A percentile compares a stretch with the other conserved stretches of the same genome.
phyloP scores from a whole-genome alignment of 2,329 filamentous ascomycete genomes.

The Paracoccidioides brasiliensis region DNA sequence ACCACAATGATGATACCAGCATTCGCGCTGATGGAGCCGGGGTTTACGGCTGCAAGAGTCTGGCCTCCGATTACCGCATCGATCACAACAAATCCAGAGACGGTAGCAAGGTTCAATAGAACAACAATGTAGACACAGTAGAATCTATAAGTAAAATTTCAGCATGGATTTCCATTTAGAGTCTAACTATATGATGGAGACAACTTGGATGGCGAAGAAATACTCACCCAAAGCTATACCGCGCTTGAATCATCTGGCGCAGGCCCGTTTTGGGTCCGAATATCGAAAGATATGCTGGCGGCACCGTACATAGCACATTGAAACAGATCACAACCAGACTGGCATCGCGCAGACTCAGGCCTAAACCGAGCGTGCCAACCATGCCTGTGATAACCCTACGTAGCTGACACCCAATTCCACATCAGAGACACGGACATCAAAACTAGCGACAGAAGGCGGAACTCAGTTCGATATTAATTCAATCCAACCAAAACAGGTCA shows the following conservation, averaged over 20 bases:
- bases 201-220: too few species aligned
- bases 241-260: slow-evolving; percentile 19
- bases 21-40: slow-evolving; percentile 32
- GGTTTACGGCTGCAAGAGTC: slow-evolving; percentile 52
- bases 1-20: slow-evolving; percentile 48
- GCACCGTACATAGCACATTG: slow-evolving; percentile 17
- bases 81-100: slow-evolving; percentile 50
- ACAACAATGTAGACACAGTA: slow-evolving; percentile 43
- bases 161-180: too few species aligned
- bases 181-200: too few species aligned
- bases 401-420: neutral
- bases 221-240: slow-evolving; percentile 19
- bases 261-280: slow-evolving; percentile 20
- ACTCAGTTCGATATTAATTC: neutral
- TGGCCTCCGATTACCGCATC: slow-evolving; percentile 55
- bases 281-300: slow-evolving; percentile 15
- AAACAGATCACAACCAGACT: slow-evolving; percentile 16
- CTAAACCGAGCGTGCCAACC: slow-evolving; percentile 10
- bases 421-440: neutral
- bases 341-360: slow-evolving; percentile 10
- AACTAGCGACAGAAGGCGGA: neutral
- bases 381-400: slow-evolving; percentile 11
- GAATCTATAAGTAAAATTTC: slow-evolving; percentile 1
- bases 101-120: slow-evolving; percentile 48
- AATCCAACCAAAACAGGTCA: neutral